Percentiles rank a stretch among this genome's conserved stretches.
phyloP scores from a whole-genome alignment of 225 moss, liverwort and hornwort genomes.

The Antitrichia curtipendula region DNA sequence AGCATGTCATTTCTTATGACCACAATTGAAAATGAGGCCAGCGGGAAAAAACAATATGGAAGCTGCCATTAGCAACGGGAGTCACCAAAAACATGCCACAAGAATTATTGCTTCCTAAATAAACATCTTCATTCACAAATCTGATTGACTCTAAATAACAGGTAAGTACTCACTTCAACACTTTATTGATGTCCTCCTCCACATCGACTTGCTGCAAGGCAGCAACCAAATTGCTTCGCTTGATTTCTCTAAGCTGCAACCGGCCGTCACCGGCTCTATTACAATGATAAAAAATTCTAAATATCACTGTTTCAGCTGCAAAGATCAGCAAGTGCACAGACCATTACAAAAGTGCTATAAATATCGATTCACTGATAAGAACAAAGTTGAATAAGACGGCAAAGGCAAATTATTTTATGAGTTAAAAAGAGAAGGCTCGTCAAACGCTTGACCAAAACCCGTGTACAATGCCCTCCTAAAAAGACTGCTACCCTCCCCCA shows the following conservation, averaged over 20 bases:
- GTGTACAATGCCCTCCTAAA: neutral
- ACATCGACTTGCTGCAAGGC: slow-evolving; percentile 88
- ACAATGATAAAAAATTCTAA: slow-evolving; percentile 93
- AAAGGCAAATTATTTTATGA: neutral
- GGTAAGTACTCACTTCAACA: slow-evolving; percentile 52
- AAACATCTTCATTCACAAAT: neutral
- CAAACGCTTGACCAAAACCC: neutral
- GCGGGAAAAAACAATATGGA: neutral
- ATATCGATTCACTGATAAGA: neutral
- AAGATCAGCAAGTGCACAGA: neutral
- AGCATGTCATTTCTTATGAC: neutral
- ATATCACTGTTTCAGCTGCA: slow-evolving; percentile 93
- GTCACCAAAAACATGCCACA: neutral
- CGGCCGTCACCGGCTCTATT: slow-evolving; percentile 82
- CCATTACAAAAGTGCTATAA: neutral
- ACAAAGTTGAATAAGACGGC: neutral
- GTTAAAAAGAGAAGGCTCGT: neutral
- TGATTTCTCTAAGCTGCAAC: slow-evolving; percentile 86
- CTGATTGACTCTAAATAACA: neutral
- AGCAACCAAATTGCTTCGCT: slow-evolving; percentile 68
- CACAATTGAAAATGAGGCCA: neutral
- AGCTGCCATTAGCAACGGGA: neutral
- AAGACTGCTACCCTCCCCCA: neutral
- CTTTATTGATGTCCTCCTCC: slow-evolving; percentile 96
- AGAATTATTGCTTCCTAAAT: neutral